phyloP scores from a whole-genome alignment of 2,329 filamentous ascomycete species.

The Colletotrichum destructivum region DNA sequence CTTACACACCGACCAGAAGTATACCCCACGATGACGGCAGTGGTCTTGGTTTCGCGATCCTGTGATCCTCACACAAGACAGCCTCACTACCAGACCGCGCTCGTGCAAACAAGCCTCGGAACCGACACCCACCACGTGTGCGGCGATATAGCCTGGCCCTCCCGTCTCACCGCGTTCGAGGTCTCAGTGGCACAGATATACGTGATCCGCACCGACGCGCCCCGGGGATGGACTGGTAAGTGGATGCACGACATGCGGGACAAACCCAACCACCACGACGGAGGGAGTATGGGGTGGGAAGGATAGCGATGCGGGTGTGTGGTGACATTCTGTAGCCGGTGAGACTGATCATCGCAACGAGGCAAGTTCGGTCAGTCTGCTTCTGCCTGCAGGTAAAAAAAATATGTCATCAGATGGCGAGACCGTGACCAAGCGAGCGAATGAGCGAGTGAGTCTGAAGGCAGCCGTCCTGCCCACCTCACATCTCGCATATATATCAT shows the following conservation, averaged over 20 bases:
- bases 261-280: background rate
- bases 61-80: background rate
- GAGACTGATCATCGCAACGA: background rate
- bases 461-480: background rate
- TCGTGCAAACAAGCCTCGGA: background rate
- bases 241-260: constrained; percentile 5
- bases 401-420: background rate
- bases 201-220: background rate
- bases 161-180: background rate
- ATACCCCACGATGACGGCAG: too few relatives aligned
- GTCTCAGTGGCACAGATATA: background rate
- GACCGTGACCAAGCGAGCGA: too few relatives aligned
- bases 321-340: background rate
- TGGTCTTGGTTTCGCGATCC: background rate
- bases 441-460: background rate
- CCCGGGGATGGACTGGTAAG: too few relatives aligned
- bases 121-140: too few relatives aligned
- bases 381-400: background rate
- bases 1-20: background rate
- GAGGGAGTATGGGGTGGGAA: too few relatives aligned
- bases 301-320: background rate
- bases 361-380: background rate
- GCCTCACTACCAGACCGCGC: background rate
- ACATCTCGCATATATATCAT: too few relatives aligned
- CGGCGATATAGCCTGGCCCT: too few relatives aligned